Evolutionary conservation across 2,329 filamentous ascomycete genomes (phyloP), one percentile per base, ranked within the genome.

Genomic region (Pseudonectria foliicola): DNA sequence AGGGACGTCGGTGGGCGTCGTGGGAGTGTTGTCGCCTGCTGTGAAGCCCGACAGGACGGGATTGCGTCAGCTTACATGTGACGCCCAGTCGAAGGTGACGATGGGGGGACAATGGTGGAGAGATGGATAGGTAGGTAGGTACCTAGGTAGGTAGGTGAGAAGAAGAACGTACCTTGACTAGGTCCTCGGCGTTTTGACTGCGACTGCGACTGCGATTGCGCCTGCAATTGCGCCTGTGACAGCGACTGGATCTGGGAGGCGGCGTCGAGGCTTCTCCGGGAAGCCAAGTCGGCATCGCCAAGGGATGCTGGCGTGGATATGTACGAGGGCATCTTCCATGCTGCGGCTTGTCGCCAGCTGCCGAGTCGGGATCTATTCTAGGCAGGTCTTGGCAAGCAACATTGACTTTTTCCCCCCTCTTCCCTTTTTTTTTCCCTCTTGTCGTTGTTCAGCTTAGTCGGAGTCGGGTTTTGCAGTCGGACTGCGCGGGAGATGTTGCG

Each of bases 251-350:
- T n/a, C n/a, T n/a, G n/a, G n/a, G n/a, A n/a, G n/a, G n/a, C n/a
- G n/a, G 46, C 49, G 36, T 56, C 46, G 39, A 36, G 47, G 40
- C 39, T 53, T 42, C 48, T 40, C 11, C 45, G 46, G 14, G 46
- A 41, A 39, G 43, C 43, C 44, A 44, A 45, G 44, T 52, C 49
- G 50, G 44, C 46, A 33, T 58, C 49, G 45, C 45, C 52, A 33
- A 40, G 39, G 27, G 42, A 27, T 38, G 47, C 42, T 46, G 48
- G 43, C 43, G 50, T 53, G 44, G 52, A 42, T 42, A 53, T 43
- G 33, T 47, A 53, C 38, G 48, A 40, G 39, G 54, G 48, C 59
- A 62, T 62, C 27, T 61, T 50, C 58, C 59, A 62, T 62, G 42
- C 53, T 60, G 57, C 35, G 45, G 46, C 39, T 43, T n/a, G 50